These are phyloP conservation scores for Boletus smithii DNA, from an alignment of 1,284 basidiomycete genomes.

Conservation along the genomic window DNA sequence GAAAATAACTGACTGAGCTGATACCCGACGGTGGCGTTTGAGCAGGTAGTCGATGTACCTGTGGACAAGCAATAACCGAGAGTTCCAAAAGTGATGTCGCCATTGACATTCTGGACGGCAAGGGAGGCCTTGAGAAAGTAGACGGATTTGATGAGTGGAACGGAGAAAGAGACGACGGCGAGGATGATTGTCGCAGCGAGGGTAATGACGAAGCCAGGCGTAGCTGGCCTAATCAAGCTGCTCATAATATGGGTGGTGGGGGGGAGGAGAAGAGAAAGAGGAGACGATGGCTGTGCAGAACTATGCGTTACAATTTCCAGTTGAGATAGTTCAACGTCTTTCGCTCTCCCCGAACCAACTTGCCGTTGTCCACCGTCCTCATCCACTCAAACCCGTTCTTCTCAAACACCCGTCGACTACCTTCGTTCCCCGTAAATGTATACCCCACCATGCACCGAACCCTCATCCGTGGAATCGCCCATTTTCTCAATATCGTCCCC, in stretches of 20 bases:
- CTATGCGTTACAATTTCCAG: slow-evolving; percentile 8
- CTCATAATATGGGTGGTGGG: slow-evolving; percentile 43
- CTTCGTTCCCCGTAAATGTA: slow-evolving; percentile 50
- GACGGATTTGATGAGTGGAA: slow-evolving; percentile 79
- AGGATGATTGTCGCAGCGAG: slow-evolving; percentile 71
- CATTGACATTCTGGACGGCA: slow-evolving; percentile 45
- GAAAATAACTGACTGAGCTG: slow-evolving; percentile 60
- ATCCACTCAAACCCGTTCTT: slow-evolving; percentile 58
- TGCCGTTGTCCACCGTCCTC: slow-evolving; percentile 40
- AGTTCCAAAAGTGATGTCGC: slow-evolving; percentile 76
- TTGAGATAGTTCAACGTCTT: slow-evolving; percentile 20
- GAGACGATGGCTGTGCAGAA: slow-evolving; percentile 24
- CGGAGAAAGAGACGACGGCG: slow-evolving; percentile 81
- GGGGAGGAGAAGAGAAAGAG: neutral
- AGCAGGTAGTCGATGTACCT: slow-evolving; percentile 61
- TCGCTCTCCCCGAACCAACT: slow-evolving; percentile 33
- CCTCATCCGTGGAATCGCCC: slow-evolving; percentile 60
- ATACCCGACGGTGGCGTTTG: slow-evolving; percentile 77
- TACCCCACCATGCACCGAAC: slow-evolving; percentile 44
- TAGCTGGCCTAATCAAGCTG: slow-evolving; percentile 66
- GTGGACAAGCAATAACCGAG: slow-evolving; percentile 77
- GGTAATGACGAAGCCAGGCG: slow-evolving; percentile 81
- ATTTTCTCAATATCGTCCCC: slow-evolving; percentile 46
- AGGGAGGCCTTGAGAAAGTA: slow-evolving; percentile 81
- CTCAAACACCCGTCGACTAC: slow-evolving; percentile 57